A percentile compares a stretch with the other conserved stretches of the same genome.
phyloP scores from a whole-genome alignment of 1,284 basidiomycete genomes.

The Ganoderma lucidum region DNA sequence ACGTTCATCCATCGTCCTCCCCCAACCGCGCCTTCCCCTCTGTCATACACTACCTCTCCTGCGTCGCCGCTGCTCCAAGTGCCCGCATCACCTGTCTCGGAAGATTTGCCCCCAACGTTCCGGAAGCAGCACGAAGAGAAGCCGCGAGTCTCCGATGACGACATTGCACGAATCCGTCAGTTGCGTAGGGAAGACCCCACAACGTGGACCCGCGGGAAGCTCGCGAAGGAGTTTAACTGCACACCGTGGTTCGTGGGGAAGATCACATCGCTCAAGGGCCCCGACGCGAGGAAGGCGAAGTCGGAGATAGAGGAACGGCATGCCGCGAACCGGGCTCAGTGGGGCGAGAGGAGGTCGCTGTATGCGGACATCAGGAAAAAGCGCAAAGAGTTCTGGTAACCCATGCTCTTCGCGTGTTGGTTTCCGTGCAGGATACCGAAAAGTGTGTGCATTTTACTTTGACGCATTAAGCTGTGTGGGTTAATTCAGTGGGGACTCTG shows the following conservation, averaged over 20 bases:
- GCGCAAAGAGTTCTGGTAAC: slow-evolving; percentile 48
- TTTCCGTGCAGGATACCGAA: not conserved
- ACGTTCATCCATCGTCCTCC: slow-evolving; percentile 84
- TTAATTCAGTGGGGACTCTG: not conserved
- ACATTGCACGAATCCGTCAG: slow-evolving; percentile 61
- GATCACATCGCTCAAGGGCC: slow-evolving; percentile 42
- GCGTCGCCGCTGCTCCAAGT: slow-evolving; percentile 68
- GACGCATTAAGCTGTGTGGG: not conserved
- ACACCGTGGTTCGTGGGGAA: slow-evolving; percentile 45
- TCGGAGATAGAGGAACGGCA: slow-evolving; percentile 42
- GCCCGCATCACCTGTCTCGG: slow-evolving; percentile 42
- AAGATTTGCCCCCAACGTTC: slow-evolving; percentile 54
- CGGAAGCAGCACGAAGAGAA: slow-evolving; percentile 43
- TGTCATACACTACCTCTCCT: slow-evolving; percentile 72
- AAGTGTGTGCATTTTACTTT: not conserved
- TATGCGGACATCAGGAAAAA: slow-evolving; percentile 43
- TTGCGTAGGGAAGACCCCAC: slow-evolving; percentile 54
- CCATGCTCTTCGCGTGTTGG: not conserved
- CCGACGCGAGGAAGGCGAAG: slow-evolving; percentile 36
- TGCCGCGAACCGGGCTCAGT: slow-evolving; percentile 40
- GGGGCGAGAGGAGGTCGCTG: slow-evolving; percentile 48
- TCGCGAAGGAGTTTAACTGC: slow-evolving; percentile 49
- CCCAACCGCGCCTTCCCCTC: slow-evolving; percentile 72
- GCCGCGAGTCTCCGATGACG: slow-evolving; percentile 56
- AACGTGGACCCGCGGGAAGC: slow-evolving; percentile 43